Percentiles rank a stretch among this genome's conserved stretches.
Evolutionary conservation across 345 rosid species (phyloP).

Genomic region (Citrus sp.): DNA sequence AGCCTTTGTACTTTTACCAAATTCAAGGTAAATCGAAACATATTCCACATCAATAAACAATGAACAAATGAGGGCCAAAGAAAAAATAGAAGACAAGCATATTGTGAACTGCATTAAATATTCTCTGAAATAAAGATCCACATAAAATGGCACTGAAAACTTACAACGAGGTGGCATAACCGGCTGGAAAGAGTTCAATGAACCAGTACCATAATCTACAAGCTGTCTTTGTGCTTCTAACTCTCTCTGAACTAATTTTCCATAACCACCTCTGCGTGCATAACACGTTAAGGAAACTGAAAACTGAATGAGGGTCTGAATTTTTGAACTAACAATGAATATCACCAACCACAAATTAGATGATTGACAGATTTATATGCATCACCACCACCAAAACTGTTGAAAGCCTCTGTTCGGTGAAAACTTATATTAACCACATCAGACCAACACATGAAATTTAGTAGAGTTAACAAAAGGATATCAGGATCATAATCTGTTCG

Average conservation of each 20-base stretch:
- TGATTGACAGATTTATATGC: neutral
- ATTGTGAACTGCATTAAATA: neutral
- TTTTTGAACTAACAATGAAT: constrained; percentile 3
- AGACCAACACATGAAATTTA: neutral
- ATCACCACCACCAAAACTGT: neutral
- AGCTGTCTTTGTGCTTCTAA: constrained; percentile 93
- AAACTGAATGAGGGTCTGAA: constrained; percentile 11
- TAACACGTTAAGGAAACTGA: constrained; percentile 33
- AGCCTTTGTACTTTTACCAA: neutral
- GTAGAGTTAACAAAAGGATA: constrained; percentile 58
- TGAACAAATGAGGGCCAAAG: neutral
- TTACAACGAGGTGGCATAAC: constrained; percentile 69
- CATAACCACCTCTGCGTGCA: constrained; percentile 98
- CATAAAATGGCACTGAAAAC: constrained; percentile 26
- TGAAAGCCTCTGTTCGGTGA: neutral
- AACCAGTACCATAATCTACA: constrained; percentile 93
- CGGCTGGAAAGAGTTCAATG: constrained; percentile 68
- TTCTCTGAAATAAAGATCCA: neutral
- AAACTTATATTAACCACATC: neutral
- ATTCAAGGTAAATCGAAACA: neutral
- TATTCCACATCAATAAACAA: neutral
- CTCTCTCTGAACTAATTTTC: constrained; percentile 88
- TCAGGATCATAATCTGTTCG: constrained; percentile 99
- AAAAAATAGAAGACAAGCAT: neutral
- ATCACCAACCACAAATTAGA: neutral